phyloP scores from a whole-genome alignment of 2,329 filamentous ascomycete species.

The Dendryphion nanum region DNA sequence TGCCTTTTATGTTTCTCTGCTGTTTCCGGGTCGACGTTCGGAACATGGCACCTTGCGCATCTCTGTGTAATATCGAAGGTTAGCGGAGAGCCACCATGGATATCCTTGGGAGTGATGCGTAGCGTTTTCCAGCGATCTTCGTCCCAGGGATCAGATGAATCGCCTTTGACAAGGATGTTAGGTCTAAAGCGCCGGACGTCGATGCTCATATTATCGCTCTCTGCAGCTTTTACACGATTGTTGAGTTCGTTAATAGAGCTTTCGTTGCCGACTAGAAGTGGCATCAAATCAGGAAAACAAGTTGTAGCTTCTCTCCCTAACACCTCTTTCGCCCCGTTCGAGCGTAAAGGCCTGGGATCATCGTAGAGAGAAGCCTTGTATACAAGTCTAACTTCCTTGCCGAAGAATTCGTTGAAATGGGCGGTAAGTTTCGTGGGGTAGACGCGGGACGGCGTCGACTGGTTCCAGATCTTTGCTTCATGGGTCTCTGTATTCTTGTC shows the following conservation, averaged over 20 bases:
- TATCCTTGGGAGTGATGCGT: constrained; percentile 36
- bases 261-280: constrained; percentile 56
- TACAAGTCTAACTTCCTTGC: constrained; percentile 55
- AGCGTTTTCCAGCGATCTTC: constrained; percentile 65
- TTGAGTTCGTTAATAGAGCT: constrained; percentile 60
- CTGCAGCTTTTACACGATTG: constrained; percentile 44
- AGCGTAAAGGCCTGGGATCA: constrained; percentile 52
- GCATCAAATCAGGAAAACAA: constrained; percentile 61
- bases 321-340: constrained; percentile 54
- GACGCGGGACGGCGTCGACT: constrained; percentile 56
- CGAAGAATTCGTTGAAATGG: constrained; percentile 56
- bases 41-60: constrained; percentile 61
- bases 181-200: constrained; percentile 59
- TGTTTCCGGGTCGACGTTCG: constrained; percentile 63
- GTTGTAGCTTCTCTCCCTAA: constrained; percentile 56
- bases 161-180: constrained; percentile 60
- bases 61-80: constrained; percentile 61
- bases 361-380: constrained; percentile 56
- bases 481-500: constrained; percentile 50
- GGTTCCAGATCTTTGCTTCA: constrained; percentile 58
- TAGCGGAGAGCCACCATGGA: too few species aligned
- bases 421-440: constrained; percentile 53
- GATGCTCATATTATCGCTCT: constrained; percentile 56
- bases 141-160: constrained; percentile 57
- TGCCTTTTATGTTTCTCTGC: too few species aligned